Evolutionary conservation across 257 asterid species (phyloP).

Genomic region (Lycium ferocissimum): DNA sequence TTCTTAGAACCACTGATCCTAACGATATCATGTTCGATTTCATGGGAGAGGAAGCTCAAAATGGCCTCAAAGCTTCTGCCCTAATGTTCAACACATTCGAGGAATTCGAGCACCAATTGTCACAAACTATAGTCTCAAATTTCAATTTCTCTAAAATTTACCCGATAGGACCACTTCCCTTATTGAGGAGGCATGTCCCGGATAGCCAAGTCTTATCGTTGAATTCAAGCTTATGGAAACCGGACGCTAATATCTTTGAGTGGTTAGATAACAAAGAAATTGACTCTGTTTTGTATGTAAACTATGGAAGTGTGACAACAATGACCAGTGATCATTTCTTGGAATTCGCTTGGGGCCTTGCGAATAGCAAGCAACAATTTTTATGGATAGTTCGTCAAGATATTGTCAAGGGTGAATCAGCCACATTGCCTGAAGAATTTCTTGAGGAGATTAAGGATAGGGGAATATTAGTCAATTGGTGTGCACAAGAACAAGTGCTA

Average conservation of each 20-base stretch:
- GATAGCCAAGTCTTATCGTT: no score
- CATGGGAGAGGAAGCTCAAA: conserved; percentile 57
- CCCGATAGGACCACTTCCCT: no score
- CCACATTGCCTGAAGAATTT: conserved; percentile 42
- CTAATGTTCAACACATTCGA: no score
- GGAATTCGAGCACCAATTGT: no score
- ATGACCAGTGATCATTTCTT: conserved; percentile 48
- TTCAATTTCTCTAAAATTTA: no score
- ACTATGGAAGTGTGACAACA: conserved; percentile 61
- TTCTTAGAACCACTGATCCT: conserved; percentile 57
- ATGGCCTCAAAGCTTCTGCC: conserved; percentile 47
- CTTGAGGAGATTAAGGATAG: conserved; percentile 51
- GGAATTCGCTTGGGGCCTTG: conserved; percentile 72
- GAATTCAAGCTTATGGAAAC: conserved; percentile 55
- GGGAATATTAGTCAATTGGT: no score
- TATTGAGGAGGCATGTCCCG: no score
- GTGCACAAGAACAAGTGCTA: conserved; percentile 55
- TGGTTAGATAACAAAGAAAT: conserved; percentile 53
- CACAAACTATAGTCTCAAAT: no score
- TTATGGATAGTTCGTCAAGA: conserved; percentile 64
- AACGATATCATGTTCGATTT: conserved; percentile 62
- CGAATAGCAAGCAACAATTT: conserved; percentile 49
- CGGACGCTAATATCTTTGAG: conserved; percentile 45
- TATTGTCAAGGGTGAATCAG: conserved; percentile 45
- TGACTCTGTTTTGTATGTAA: conserved; percentile 56